Conservation (phyloP, 192 early-diverging fungal species). For the Podila clonocystis region DNA sequence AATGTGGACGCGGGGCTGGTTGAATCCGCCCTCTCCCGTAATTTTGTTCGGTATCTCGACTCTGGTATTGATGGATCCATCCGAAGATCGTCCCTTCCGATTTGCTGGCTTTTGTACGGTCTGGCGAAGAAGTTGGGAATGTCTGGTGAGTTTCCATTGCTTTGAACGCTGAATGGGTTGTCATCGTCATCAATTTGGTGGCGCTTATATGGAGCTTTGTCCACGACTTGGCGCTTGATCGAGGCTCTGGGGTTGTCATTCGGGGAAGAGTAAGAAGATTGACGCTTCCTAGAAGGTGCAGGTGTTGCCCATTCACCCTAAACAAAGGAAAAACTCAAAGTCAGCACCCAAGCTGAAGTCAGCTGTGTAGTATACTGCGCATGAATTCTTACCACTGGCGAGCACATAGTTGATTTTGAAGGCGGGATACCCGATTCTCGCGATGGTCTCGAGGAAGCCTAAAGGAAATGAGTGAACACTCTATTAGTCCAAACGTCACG, state of each 20-base stretch:
- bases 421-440: too few relatives aligned
- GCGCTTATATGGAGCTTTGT: background rate
- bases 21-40: too few relatives aligned
- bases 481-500: too few relatives aligned
- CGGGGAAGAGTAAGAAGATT: background rate
- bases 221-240: background rate
- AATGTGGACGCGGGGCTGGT: background rate
- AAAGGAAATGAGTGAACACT: too few relatives aligned
- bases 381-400: too few relatives aligned
- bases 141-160: background rate
- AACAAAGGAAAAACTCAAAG: background rate
- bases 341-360: too few relatives aligned
- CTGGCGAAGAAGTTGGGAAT: background rate
- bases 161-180: background rate
- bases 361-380: too few relatives aligned
- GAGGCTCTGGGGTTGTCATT: background rate
- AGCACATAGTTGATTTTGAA: too few relatives aligned
- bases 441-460: too few relatives aligned
- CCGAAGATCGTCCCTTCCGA: background rate
- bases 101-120: background rate
- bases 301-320: background rate
- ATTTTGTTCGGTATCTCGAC: too few relatives aligned
- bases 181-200: background rate
- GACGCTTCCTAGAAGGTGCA: background rate
- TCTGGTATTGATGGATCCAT: background rate